Conservation (phyloP, 1,139 yeast species). For the Taphrina deformans region DNA sequence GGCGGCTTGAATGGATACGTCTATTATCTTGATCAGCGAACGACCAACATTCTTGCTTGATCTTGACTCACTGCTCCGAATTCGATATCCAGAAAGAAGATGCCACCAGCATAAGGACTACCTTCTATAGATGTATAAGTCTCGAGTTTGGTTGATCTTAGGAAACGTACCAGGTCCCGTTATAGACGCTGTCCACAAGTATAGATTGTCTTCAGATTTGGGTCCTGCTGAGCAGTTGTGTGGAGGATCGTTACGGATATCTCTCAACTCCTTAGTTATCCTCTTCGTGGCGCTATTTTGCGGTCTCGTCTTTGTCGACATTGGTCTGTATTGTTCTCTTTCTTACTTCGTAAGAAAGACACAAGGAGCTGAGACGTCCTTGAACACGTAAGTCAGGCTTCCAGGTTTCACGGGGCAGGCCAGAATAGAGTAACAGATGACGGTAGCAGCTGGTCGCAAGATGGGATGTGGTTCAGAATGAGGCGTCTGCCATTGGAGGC, state of each 20-base stretch:
- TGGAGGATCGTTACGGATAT: constrained; percentile 24
- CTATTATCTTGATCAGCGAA: constrained; percentile 48
- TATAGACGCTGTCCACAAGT: constrained; percentile 63
- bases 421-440: neutral
- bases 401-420: neutral
- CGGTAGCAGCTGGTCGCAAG: neutral
- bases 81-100: constrained; percentile 42
- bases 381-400: no score
- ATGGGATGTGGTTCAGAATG: neutral
- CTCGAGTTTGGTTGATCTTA: no score
- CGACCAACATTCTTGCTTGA: neutral
- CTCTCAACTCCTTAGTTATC: constrained; percentile 23
- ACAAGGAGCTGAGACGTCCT: neutral
- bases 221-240: constrained; percentile 52
- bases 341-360: neutral
- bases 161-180: constrained; percentile 61
- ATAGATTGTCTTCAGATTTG: constrained; percentile 54
- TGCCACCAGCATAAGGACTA: constrained; percentile 16
- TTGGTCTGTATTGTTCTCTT: neutral
- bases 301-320: constrained; percentile 11
- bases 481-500: neutral
- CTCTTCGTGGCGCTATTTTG: constrained; percentile 19
- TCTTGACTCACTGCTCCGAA: constrained; percentile 53
- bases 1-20: constrained; percentile 66
- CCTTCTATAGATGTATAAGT: neutral